Evolutionary conservation across 225 moss, liverwort and hornwort species (phyloP), one percentile per base, ranked within the genome.

Genomic region (Neckera pumila): DNA sequence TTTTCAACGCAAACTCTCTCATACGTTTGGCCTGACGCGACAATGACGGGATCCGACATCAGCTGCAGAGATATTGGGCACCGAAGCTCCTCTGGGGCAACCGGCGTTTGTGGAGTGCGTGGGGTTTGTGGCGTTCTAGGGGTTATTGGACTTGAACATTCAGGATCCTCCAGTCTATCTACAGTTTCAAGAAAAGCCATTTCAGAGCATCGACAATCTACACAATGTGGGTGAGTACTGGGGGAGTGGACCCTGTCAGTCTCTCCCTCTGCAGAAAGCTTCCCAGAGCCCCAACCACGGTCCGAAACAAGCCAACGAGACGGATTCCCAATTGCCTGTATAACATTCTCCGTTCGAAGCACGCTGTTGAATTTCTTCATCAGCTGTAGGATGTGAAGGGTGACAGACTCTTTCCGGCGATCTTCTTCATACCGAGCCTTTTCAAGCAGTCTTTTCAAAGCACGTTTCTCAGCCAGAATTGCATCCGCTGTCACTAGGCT

Each of bases 61-160:
- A 96, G 94, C 80, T 96, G 96, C 42, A 96, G 93, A 85, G 96
- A 96, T 76, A 96, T 96, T 51, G 96, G 95, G 83, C 96, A 96
- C 49, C 96, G 93, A 81, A 96, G 95, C 89, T 96, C 96, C 76
- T 94, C 96, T 20, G 95, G 95, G 14, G 96, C 94, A 74, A 94
- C 84, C 40, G 95, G 95, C 23, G 90, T 90, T 66, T 90, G 91
- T 22, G 91, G 91, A 65, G 89, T 93, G 58, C 86, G 91, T 27
- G 94, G 95, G 31, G 91, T 91, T 78, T 77, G 85, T 31, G 93
- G 92, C 6, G 91, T 93, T 78, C 84, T 76, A 42, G 93, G 91
- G 59, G 93, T 93, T 67, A 81, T 36, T 40, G 94, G 92, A 86
- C 94, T 94, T 45, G 81, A 87, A 79, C 89, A 90, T 51, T 94